Evolutionary conservation across 257 asterid species (phyloP), one percentile per base, ranked within the genome.

Genomic region (Ilex aquifolium): DNA sequence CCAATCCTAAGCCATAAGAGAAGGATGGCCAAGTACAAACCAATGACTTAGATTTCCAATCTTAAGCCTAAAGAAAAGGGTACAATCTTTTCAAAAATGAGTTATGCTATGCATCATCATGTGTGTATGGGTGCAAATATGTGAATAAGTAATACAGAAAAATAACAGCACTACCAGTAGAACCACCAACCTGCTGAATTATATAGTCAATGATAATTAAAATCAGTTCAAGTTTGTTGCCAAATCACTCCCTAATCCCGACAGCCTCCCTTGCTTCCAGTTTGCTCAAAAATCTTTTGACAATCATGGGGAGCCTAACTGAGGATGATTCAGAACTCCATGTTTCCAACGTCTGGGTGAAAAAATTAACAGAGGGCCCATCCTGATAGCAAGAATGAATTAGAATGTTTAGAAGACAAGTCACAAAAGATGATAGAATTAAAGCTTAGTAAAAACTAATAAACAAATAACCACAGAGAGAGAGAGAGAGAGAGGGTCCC

Each of bases 151-250:
- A 30, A 65, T 62, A 44, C 27, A 21, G 27, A 21, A 21, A 21
- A 21, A 21, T 21, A 56, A 30, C 56, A 36, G 42, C 5, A 36
- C 66, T 67, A 49, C 67, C 67, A 21, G 27, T 0, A 21, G 27
- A 21, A 58, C 49, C 63, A 39, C 57, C 60, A 66, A 40, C 59
- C n/a, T 59, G 27, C 27, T 21, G 49, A 53, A 62, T 39, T 21
- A 21, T 63, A 69, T 36, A 54, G 69, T 76, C 62, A 57, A 63
- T 56, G 29, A 49, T 58, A 49, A 9, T 58, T 12, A 46, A 56
- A 71, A 65, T 71, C 72, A 16, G 56, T 71, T 62, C 44, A 73
- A 73, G 67, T 71, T 74, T 15, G 82, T 77, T 84, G 83, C 11
- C 6, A 66, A 40, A 75, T 77, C 56, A 65, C 55, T 31, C 63